phyloP scores from a whole-genome alignment of 805 yeast species.

The Komagataella pastoris region DNA sequence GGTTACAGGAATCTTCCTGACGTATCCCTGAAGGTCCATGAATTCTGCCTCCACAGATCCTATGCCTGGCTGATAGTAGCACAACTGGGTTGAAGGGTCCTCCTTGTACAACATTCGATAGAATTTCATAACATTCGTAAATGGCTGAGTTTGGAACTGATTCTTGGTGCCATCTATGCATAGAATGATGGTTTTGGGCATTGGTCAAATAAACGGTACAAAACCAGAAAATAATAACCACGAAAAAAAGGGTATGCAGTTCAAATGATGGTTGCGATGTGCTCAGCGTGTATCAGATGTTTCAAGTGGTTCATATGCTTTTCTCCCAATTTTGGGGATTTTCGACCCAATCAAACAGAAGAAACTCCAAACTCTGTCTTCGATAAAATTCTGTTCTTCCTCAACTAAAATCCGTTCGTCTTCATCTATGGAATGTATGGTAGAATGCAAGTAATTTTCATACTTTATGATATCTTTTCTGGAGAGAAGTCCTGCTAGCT shows the following conservation, averaged over 20 bases:
- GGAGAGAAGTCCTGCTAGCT: slow-evolving; percentile 63
- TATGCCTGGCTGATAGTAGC: slow-evolving; percentile 60
- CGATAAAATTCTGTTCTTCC: slow-evolving; percentile 5
- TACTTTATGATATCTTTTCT: slow-evolving; percentile 71
- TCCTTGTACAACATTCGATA: slow-evolving; percentile 35
- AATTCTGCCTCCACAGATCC: slow-evolving; percentile 35
- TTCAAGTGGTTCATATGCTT: slow-evolving; percentile 1
- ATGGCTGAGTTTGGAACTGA: slow-evolving; percentile 41
- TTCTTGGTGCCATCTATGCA: slow-evolving; percentile 56
- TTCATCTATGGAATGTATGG: neutral
- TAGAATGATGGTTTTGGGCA: slow-evolving; percentile 30
- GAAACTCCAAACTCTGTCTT: slow-evolving; percentile 13
- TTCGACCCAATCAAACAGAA: slow-evolving; percentile 4
- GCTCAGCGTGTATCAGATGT: neutral
- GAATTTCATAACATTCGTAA: slow-evolving; percentile 39
- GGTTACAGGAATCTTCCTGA: slow-evolving; percentile 3
- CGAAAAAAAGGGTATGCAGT: neutral
- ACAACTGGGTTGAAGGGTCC: slow-evolving; percentile 27
- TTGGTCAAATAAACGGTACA: neutral
- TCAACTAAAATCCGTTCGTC: neutral
- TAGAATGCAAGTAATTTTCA: slow-evolving; percentile 24
- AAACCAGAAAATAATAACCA: neutral
- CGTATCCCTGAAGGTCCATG: slow-evolving; percentile 9
- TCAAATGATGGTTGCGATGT: too few species aligned
- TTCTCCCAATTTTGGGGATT: slow-evolving; percentile 5